Evolutionary conservation across 495 filamentous ascomycete species (phyloP), one percentile per base, ranked within the genome.

Genomic region (Hypoxylon fragiforme): DNA sequence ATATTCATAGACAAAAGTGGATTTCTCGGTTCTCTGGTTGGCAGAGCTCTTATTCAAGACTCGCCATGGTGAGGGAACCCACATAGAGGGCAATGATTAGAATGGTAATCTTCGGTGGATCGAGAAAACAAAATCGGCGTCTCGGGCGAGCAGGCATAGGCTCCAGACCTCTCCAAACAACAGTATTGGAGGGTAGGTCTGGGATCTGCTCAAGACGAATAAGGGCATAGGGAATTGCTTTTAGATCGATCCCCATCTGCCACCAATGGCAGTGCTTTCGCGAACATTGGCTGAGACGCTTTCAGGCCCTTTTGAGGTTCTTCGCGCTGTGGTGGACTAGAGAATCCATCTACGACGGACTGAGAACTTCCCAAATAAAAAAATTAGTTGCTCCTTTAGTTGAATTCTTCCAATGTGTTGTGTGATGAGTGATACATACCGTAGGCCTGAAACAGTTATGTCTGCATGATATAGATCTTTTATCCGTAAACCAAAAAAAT

Each of bases 1-100:
- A 61, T 65, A 62, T 54, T 61, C 72, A 77, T 82, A 82, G 80
- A 83, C 74, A 81, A 81, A 81, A 81, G 75, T 75, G 76, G 78
- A 77, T 78, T 75, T 76, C 75, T 78, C 73, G 68, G 69, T 73
- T 71, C 62, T 76, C 70, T 74, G 69, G 73, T 70, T 69, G 65
- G 63, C 26, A 54, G 54, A 48, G 54, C 51, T 64, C 57, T 58
- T 61, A 43, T 54, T 57, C 50, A 7, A 64, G 69, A 57, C 50
- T 60, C 63, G 51, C 50, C 56, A 64, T 57, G 26, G 61, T 44
- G 36, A 66, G 58, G 56, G 64, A 47, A 65, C 46, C 44, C 54
- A 54, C 38, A 54, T 54, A 56, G 48, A 56, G 50, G 56, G 62
- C 60, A 68, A 56, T 63, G 61, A 67, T 73, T 73, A 72, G 71